Conservation (phyloP, 768 basidiomycete genomes). For the Termitomyces sp. region DNA sequence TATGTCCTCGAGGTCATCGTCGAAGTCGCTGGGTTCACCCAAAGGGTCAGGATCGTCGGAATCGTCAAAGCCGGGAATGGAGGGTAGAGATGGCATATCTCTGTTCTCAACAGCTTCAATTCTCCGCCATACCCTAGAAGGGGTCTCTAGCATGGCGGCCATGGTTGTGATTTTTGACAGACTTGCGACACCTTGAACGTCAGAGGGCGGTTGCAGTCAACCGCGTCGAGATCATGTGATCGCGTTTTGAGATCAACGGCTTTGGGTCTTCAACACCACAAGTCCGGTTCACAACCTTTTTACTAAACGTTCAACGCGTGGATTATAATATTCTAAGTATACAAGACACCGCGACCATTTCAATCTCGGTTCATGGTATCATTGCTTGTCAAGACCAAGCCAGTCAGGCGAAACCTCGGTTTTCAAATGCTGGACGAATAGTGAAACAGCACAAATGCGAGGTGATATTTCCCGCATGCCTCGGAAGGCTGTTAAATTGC, state of each 20-base stretch:
- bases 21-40: slow-evolving; percentile 25
- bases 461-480: no score
- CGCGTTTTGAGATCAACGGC: slow-evolving; percentile 8
- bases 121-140: slow-evolving; percentile 79
- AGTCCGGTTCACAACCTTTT: no score
- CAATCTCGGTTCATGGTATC: background rate
- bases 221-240: slow-evolving; percentile 18
- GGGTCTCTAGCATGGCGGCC: slow-evolving; percentile 67
- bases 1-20: slow-evolving; percentile 33
- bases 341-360: background rate
- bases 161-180: slow-evolving; percentile 17
- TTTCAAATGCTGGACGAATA: background rate
- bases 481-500: no score
- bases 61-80: slow-evolving; percentile 66
- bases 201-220: background rate
- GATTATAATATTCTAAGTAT: background rate
- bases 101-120: slow-evolving; percentile 70
- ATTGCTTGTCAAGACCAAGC: background rate
- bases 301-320: no score
- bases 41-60: slow-evolving; percentile 33
- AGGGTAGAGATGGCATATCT: slow-evolving; percentile 81
- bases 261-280: no score
- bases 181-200: background rate
- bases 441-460: no score
- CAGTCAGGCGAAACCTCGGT: background rate